Base-by-base conservation (phyloP, 2,329 filamentous ascomycete genomes). In the Trichoderma atroviride region DNA sequence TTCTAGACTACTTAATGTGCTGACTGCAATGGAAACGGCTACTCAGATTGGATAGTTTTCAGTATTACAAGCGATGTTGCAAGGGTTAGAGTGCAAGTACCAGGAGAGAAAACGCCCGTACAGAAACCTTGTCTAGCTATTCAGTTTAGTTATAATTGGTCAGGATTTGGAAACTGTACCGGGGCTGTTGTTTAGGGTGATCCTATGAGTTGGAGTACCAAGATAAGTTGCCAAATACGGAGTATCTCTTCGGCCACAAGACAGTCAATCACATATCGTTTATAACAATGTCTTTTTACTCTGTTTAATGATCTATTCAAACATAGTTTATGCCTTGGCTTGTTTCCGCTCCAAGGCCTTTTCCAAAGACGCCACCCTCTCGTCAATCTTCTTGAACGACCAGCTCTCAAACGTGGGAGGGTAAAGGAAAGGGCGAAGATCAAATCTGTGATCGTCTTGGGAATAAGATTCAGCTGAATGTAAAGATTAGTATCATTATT, bases 321-420 rank as follows among this genome's bases (percentile, higher is more conserved):
- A 24, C 16, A 27, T 13, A 29, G 16, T 64, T 33, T 64, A 55
- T 64, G 31, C 22, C 24, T 55, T 64, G 16, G 43, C 47, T 24
- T 62, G 59, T 62, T 52, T 52, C 16, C 61, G 31, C 50, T 64
- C 43, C 16, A 64, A 22, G 27, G 61, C 61, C 71, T 72, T 78
- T 66, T 81, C 76, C 5, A 81, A 72, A 61, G 72, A 76, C 59
- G 75, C 77, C 1, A 81, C 72, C 69, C 78, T 77, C 71, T 74
- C 73, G 66, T 83, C 81, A 47, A 83, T 82, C 72, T 74, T 79
- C 71, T 79, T 80, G 57, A 85, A 82, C 2, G 73, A 74, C 75
- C 76, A 81, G 57, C 72, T 76, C 71, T 78, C 71, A 70, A 70
- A 82, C 50, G 77, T 75, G 0, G 76, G 72, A 0, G 79, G 79